Evolutionary conservation across 2,329 filamentous ascomycete genomes (phyloP).

Genomic region (Penicillium janthinellum): DNA sequence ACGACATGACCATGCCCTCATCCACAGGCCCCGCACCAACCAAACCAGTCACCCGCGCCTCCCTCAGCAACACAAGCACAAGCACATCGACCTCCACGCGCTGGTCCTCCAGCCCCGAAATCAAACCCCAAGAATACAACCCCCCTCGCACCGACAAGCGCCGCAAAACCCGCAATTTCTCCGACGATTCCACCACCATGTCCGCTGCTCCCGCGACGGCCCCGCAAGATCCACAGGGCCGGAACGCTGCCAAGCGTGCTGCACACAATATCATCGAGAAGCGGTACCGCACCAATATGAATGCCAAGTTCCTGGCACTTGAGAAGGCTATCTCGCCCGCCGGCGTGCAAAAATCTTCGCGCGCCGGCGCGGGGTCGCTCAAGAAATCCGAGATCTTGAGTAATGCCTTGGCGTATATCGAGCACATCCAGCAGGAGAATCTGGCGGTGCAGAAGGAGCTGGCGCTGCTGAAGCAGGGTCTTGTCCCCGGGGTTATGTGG

Average conservation of each 20-base stretch:
- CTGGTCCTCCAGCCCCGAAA: constrained; percentile 35
- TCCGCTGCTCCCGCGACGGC: constrained; percentile 19
- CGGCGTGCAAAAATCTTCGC: constrained; percentile 27
- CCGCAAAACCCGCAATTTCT: constrained; percentile 32
- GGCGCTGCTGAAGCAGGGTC: constrained; percentile 31
- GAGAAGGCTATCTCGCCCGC: constrained; percentile 39
- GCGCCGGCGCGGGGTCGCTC: constrained; percentile 35
- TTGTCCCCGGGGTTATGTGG: constrained; percentile 31
- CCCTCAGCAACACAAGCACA: constrained; percentile 1
- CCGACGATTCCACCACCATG: constrained; percentile 27
- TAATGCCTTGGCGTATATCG: constrained; percentile 41
- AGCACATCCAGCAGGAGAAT: constrained; percentile 40
- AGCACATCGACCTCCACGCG: constrained; percentile 17
- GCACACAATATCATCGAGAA: constrained; percentile 48
- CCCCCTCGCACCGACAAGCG: constrained; percentile 19
- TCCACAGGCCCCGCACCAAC: constrained; percentile 6
- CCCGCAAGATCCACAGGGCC: constrained; percentile 27
- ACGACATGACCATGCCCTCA: constrained; percentile 21
- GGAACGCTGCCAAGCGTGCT: constrained; percentile 43
- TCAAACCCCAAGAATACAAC: constrained; percentile 28
- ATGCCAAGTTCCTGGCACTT: constrained; percentile 44
- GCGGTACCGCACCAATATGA: constrained; percentile 47
- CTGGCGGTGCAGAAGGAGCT: constrained; percentile 37
- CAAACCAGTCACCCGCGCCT: constrained; percentile 12
- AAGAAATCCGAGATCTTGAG: constrained; percentile 44